Base-by-base conservation (phyloP, 2,329 filamentous ascomycete genomes). In the Thermothelomyces thermophilus region DNA sequence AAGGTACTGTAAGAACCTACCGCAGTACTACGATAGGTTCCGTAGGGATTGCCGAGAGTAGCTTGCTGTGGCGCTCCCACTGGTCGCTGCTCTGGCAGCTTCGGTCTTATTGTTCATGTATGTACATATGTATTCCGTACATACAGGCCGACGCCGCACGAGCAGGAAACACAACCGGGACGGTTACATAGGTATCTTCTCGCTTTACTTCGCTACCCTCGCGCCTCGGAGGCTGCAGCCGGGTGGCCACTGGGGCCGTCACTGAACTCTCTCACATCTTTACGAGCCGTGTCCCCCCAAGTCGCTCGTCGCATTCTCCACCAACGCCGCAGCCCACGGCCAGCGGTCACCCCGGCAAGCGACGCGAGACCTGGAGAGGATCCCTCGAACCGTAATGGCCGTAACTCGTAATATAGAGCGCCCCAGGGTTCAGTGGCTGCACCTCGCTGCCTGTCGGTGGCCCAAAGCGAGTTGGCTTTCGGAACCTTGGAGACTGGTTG, bases 311-410 rank as follows among this genome's bases (percentile, higher is more conserved):
- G 46, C 35, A 48, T 52, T 48, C 50, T 45, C 50, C 50, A 52
- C 50, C 17, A 14, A 48, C 41, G 43, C 47, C 46, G 30, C 41
- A 39, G 47, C 48, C 46, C 48, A 50, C 47, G 45, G 47, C 28
- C 48, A 51, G 13, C 13, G 33, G 13, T 16, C 7, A 35, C 54
- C 54, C 54, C 36, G 45, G 50, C 50, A 53, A 51, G 52, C 41
- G 46, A 51, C 51, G 50, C 52, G 55, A 57, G 46, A 56, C 50
- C n/a, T 42, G 50, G n/a, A 41, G 44, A 52, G 50, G 53, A 53
- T 52, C 46, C 30, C 43, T 53, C 35, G 34, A 48, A 48, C 48
- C 50, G 48, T 40, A 37, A 20, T 37, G 24, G 24, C n/a, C n/a
- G n/a, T n/a, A n/a, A n/a, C 30, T 35, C 14, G 13, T 35, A 35